These are phyloP conservation scores for Vaccinium darrowii DNA, from an alignment of 148 eudicot species.

Conservation along the genomic window DNA sequence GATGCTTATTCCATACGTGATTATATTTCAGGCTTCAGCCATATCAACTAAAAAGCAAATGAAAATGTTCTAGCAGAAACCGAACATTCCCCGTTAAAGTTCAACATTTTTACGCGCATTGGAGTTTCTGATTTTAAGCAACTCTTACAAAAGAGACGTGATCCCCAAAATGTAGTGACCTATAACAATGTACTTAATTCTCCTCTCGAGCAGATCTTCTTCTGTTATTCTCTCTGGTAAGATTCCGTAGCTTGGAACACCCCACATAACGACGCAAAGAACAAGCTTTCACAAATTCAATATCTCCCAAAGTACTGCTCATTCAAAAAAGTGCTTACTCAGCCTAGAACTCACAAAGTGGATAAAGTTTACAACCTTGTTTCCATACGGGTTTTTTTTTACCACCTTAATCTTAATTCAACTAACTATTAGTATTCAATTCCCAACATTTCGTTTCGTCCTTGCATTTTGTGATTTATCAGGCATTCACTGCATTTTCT, in stretches of 20 bases:
- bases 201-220: background rate
- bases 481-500: background rate
- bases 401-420: background rate
- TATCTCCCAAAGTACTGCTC: background rate
- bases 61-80: background rate
- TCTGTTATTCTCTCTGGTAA: background rate
- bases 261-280: background rate
- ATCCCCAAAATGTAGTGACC: background rate
- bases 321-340: background rate
- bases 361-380: background rate
- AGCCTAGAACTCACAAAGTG: background rate
- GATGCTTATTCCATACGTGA: background rate
- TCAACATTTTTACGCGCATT: background rate
- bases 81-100: background rate
- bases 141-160: background rate
- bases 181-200: slow-evolving; percentile 6
- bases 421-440: background rate
- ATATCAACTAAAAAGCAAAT: background rate
- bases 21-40: background rate
- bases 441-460: background rate
- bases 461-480: background rate
- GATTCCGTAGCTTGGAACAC: background rate
- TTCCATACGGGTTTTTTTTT: background rate
- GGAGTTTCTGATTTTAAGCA: background rate
- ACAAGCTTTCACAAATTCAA: background rate